Evolutionary conservation across 139 green algal genomes (phyloP), one percentile per base, ranked within the genome.

Genomic region (Chlamydomonas schloesseri): DNA sequence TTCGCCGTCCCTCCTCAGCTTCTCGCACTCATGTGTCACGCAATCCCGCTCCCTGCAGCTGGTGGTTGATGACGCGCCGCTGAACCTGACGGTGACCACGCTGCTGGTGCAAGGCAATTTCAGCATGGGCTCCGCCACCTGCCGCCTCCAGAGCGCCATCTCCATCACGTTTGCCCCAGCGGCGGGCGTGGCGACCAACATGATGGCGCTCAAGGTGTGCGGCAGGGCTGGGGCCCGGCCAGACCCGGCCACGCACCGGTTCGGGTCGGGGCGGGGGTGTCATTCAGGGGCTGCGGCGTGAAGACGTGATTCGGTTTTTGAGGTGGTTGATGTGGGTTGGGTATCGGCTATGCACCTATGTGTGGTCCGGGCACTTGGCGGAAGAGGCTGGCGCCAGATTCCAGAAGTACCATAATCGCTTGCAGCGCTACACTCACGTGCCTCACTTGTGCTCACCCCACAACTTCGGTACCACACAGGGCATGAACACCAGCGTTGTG

Each of bases 51-150:
- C 55, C 53, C 1, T 69, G 71, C 82, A 86, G 76, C 85, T 89
- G n/a, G 74, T 89, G n/a, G 83, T 89, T 77, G 85, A 84, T 29
- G 77, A 89, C 29, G 76, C 85, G 11, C 24, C 46, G 9, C 53
- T 89, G 4, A 53, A 68, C 74, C 69, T 89, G 46, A 46, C 24
- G 9, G 42, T 86, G 1, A 71, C 69, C 18, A 34, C 24, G 28
- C 81, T 89, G 26, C 47, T 18, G 24, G 76, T 89, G 20, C 20
- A 75, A 9, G 85, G 85, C 2, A 15, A 15, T 0, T 55, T 89
- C 57, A 37, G 33, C 26, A 60, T 76, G 20, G 85, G 85, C 15
- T 50, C 46, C 69, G n/a, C 34, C 17, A 69, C 6, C 67, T 89
- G 85, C 77, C 85, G 85, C 57, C 9, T 81, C 3, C n/a, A 46